phyloP scores from a whole-genome alignment of 1,284 basidiomycete genomes.

The Coniophora puteana region DNA sequence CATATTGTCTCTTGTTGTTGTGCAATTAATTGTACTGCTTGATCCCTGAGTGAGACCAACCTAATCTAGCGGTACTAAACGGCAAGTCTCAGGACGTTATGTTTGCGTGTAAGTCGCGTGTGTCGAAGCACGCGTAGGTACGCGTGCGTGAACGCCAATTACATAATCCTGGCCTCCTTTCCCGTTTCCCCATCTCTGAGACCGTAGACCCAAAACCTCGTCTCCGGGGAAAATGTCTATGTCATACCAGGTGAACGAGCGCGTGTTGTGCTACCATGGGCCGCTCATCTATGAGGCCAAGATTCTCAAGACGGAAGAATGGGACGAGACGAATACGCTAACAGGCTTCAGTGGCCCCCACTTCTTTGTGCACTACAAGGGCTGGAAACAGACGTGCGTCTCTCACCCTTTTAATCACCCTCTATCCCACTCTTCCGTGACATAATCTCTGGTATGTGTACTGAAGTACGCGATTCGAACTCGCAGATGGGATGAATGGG shows the following conservation, averaged over 20 bases:
- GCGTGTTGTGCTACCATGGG: slow-evolving; percentile 91
- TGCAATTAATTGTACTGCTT: too few species aligned
- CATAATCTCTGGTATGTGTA: neutral
- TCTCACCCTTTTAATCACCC: slow-evolving; percentile 1
- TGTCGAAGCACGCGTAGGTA: too few species aligned
- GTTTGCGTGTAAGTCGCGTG: too few species aligned
- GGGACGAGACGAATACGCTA: slow-evolving; percentile 68
- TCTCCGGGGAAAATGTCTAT: too few species aligned
- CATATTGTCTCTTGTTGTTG: too few species aligned
- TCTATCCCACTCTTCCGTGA: slow-evolving; percentile 1
- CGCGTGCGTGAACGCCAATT: too few species aligned
- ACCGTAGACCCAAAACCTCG: too few species aligned
- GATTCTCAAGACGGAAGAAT: slow-evolving; percentile 78
- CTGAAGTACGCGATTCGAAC: neutral
- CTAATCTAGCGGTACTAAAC: too few species aligned
- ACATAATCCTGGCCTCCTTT: too few species aligned
- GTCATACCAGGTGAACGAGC: slow-evolving; percentile 54
- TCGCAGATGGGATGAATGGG: slow-evolving; percentile 98
- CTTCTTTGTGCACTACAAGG: slow-evolving; percentile 98
- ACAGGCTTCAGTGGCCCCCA: slow-evolving; percentile 73
- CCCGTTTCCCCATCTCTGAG: too few species aligned
- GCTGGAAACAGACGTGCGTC: slow-evolving; percentile 98
- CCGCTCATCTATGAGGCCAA: slow-evolving; percentile 95
- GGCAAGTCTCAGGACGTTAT: too few species aligned
- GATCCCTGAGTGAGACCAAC: too few species aligned